These are phyloP conservation scores for Pseudopyrenochaeta lycopersici DNA, from an alignment of 2,329 filamentous ascomycete species.

Conservation along the genomic window DNA sequence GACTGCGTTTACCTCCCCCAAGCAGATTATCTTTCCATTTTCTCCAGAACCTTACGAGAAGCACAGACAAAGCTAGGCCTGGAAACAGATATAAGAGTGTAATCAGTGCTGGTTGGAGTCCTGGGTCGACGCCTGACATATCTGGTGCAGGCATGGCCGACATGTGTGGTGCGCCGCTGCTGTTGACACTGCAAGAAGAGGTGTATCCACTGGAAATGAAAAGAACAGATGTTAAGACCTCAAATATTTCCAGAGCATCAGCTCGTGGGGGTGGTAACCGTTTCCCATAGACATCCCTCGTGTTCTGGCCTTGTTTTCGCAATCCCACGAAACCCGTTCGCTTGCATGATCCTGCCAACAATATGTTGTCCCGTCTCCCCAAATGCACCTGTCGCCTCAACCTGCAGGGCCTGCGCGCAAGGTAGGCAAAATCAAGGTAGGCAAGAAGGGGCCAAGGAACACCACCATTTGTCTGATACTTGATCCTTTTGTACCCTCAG, in stretches of 20 bases:
- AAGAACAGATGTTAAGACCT: background rate
- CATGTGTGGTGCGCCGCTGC: background rate
- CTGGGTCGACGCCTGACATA: conserved; percentile 18
- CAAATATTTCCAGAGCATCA: background rate
- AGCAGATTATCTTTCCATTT: conserved; percentile 20
- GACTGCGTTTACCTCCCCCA: conserved; percentile 20
- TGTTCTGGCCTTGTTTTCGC: background rate
- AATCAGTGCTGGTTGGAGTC: conserved; percentile 23
- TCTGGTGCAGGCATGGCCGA: conserved; percentile 6
- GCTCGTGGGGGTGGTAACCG: background rate
- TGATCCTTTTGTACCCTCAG: no score
- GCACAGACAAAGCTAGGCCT: conserved; percentile 15
- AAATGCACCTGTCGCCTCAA: background rate
- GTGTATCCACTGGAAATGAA: background rate
- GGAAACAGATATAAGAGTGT: conserved; percentile 21
- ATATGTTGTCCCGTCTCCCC: background rate
- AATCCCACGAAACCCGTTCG: background rate
- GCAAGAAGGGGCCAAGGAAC: background rate
- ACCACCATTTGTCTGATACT: no score
- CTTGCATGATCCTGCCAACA: background rate
- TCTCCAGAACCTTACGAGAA: conserved; percentile 22
- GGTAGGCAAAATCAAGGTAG: background rate
- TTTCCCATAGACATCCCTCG: background rate
- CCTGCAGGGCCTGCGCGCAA: background rate
- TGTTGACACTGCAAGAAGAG: background rate